Evolutionary conservation across 2,329 filamentous ascomycete genomes (phyloP), one percentile per base, ranked within the genome.

Genomic region (Xylaria sp.): DNA sequence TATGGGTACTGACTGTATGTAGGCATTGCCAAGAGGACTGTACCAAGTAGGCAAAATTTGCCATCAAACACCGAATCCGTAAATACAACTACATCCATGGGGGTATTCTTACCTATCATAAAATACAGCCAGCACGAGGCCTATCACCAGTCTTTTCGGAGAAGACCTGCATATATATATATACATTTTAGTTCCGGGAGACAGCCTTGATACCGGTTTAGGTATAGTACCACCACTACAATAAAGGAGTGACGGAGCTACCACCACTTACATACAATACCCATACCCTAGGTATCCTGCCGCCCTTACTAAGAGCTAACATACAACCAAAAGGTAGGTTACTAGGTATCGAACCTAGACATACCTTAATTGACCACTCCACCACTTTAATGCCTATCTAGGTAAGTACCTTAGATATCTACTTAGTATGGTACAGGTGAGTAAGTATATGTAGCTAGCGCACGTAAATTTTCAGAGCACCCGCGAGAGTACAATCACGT

Each of bases 401-500:
- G 42, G 42, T 23, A 10, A 21, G 44, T 47, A 21, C 44, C n/a
- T 47, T 21, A 48, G n/a, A 37, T 27, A 32, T 13, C 25, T 16
- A 6, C 47, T n/a, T n/a, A 27, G 29, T 18, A n/a, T 40, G 18
- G 16, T 44, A 44, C 13, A 60, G 48, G 35, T 40, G 21, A 40
- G 25, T 21, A 10, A 18, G 3, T 58, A 23, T n/a, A 44, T 53
- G 25, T 29, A 40, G 32, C 18, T 58, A 58, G 61, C 40, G 54
- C 55, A 65, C 35, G 61, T 65, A 69, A 69, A 69, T 63, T 66
- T 69, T 66, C 50, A 63, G 16, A 62, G 48, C n/a, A 62, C 55
- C 55, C 50, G 54, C 50, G 54, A 50, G 37, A 65, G 57, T 50
- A 53, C 60, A 54, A 54, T 48, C 54, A 59, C 29, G 42, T 42